Evolutionary conservation across 2,329 filamentous ascomycete species (phyloP), one percentile per base, ranked within the genome.

Genomic region (Rhinocladiella mackenziei): DNA sequence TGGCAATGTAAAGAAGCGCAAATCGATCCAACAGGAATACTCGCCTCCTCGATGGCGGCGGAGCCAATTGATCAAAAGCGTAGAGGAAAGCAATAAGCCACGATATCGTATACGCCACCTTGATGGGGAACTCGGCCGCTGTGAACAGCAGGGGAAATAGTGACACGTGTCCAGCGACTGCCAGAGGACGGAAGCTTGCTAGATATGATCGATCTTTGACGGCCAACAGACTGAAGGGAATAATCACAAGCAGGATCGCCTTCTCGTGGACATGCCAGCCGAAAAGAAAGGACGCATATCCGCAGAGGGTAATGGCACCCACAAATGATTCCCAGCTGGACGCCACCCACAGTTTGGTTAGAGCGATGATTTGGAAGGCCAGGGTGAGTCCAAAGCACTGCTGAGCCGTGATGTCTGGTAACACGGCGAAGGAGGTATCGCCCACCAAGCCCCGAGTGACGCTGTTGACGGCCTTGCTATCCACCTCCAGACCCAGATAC

Each of bases 241-340:
- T 86, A 55, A 98, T 89, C 60, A 97, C 84, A 14, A 97, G 78
- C 15, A 98, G 76, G 45, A 98, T 86, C 1, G 92, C 92, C 67
- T 98, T 98, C 63, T 98, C 92, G 59, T 98, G 92, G 6, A 98
- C 92, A 61, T 98, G 92, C 89, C 91, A 98, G 44, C 92, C 91
- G 58, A 97, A 97, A 7, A 98, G 75, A 69, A 98, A 98, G 0
- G 91, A 96, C 0, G 91, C 86, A 62, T 96, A 98, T 46, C 87
- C 92, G 60, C 92, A 97, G 11, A 97, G 79, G 0, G 91, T 96
- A 32, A 95, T 78, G 0, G 88, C 84, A 3, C 88, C 88, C 30
- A 97, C 77, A 62, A 98, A 97, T 43, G 78, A 84, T 51, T 94
- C 85, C 86, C 88, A 95, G 0, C 80, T 87, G 2, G 89, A 88